A percentile compares a stretch with the other conserved stretches of the same genome.
These are phyloP conservation scores for Smittium mucronatum DNA, from an alignment of 371 early-diverging fungal genomes.

Conservation along the genomic window DNA sequence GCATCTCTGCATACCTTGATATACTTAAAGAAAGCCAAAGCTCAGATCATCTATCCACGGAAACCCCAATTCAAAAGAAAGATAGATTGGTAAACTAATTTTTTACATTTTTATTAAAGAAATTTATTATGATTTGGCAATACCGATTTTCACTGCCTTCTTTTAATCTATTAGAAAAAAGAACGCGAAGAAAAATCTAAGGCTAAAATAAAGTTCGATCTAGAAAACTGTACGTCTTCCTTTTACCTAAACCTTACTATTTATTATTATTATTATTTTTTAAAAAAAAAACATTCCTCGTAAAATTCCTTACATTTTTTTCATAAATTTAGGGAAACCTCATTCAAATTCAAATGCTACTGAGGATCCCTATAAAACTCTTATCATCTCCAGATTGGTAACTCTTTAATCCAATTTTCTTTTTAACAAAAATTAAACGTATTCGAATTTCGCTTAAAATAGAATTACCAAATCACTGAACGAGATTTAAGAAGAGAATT, in stretches of 20 bases:
- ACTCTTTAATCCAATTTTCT: conserved; percentile 23
- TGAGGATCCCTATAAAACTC: conserved; percentile 84
- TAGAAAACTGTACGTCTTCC: background rate
- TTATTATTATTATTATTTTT: background rate
- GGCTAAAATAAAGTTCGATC: background rate
- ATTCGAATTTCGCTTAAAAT: conserved; percentile 15
- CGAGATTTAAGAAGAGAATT: conserved; percentile 65
- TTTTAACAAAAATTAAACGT: background rate
- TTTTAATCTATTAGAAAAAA: conserved; percentile 26
- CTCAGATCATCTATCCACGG: conserved; percentile 4
- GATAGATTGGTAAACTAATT: conserved; percentile 16
- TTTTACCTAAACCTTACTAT: no score
- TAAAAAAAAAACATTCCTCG: background rate
- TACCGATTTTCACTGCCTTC: no score
- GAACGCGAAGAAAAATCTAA: conserved; percentile 52
- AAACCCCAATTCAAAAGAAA: conserved; percentile 21
- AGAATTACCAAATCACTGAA: conserved; percentile 66
- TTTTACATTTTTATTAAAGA: conserved; percentile 12
- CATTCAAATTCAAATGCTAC: conserved; percentile 49
- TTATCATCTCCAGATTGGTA: conserved; percentile 70
- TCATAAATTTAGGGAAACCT: conserved; percentile 42
- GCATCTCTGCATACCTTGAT: conserved; percentile 52
- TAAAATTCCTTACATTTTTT: conserved; percentile 17
- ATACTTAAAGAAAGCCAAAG: conserved; percentile 46
- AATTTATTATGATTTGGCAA: conserved; percentile 62